These are phyloP conservation scores for Oryza glaberrima DNA, from an alignment of 176 grass and related monocot genomes.

Conservation along the genomic window DNA sequence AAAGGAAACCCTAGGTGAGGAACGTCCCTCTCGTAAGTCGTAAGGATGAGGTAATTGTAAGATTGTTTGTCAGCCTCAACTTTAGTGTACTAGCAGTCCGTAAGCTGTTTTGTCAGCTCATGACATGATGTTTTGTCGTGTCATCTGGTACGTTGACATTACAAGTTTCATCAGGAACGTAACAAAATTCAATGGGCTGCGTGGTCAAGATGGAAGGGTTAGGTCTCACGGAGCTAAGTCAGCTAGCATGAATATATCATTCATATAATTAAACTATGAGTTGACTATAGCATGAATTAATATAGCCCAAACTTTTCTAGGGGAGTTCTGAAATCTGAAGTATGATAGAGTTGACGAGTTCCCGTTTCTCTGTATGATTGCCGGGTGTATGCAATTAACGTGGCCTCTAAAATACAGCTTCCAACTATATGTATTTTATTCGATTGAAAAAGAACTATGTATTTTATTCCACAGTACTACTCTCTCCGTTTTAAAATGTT, in stretches of 20 bases:
- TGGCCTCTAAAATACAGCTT: background rate
- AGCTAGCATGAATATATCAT: slow-evolving; percentile 6
- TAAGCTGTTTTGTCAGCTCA: background rate
- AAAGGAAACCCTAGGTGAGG: no score
- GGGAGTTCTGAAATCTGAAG: background rate
- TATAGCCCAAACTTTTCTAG: background rate
- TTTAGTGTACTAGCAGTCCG: background rate
- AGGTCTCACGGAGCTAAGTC: slow-evolving; percentile 15
- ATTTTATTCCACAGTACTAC: slow-evolving; percentile 4
- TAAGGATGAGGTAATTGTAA: slow-evolving; percentile 1
- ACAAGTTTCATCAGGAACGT: background rate
- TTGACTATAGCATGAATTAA: slow-evolving; percentile 16
- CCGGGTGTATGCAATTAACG: slow-evolving; percentile 31
- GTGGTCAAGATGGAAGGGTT: slow-evolving; percentile 29
- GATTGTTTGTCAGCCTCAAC: background rate
- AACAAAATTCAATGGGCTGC: slow-evolving; percentile 3
- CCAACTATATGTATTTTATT: slow-evolving; percentile 5
- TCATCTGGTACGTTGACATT: background rate
- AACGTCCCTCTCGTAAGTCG: background rate
- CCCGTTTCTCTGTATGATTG: slow-evolving; percentile 34
- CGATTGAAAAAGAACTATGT: background rate
- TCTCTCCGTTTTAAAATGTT: no score
- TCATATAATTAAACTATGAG: slow-evolving; percentile 2
- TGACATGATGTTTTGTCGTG: background rate
- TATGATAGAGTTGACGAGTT: slow-evolving; percentile 33